A percentile compares a stretch with the other conserved stretches of the same genome.
phyloP scores from a whole-genome alignment of 1,284 basidiomycete species.

The Sporisorium iseilematis-ciliati region DNA sequence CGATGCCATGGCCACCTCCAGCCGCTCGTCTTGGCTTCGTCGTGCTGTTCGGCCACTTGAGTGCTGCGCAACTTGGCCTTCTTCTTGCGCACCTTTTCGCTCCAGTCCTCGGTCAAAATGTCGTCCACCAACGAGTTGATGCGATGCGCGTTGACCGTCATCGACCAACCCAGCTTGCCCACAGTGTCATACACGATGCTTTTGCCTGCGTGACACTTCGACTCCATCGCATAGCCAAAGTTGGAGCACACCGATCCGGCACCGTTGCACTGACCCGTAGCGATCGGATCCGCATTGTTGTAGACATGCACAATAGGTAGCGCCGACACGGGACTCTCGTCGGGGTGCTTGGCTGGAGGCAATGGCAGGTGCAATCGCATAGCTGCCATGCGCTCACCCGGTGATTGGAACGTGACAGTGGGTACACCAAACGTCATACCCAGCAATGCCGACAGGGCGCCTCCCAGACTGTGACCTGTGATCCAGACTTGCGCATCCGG shows the following conservation, averaged over 20 bases:
- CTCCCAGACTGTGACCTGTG: conserved; percentile 89
- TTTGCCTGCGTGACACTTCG: conserved; percentile 82
- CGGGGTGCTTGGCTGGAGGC: conserved; percentile 69
- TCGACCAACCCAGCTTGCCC: conserved; percentile 82
- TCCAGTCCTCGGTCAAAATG: conserved; percentile 82
- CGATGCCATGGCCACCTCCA: conserved; percentile 59
- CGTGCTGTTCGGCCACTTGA: background rate
- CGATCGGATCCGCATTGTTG: conserved; percentile 81
- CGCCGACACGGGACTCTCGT: conserved; percentile 54
- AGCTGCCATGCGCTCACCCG: conserved; percentile 89
- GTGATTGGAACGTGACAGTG: conserved; percentile 88
- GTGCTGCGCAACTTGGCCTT: conserved; percentile 30
- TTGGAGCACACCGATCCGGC: conserved; percentile 61
- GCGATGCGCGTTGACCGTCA: conserved; percentile 81
- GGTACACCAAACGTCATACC: conserved; percentile 93
- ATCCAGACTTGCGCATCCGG: conserved; percentile 94
- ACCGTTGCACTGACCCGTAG: conserved; percentile 67
- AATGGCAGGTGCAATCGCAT: conserved; percentile 85
- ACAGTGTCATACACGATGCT: conserved; percentile 90
- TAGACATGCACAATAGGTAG: conserved; percentile 78
- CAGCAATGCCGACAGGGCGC: conserved; percentile 85
- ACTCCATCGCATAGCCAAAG: conserved; percentile 68
- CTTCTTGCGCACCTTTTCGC: conserved; percentile 70
- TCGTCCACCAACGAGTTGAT: conserved; percentile 82
- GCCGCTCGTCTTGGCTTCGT: conserved; percentile 12